Conservation (phyloP, 129 eudicot species). For the Oenanthe sinensis region DNA sequence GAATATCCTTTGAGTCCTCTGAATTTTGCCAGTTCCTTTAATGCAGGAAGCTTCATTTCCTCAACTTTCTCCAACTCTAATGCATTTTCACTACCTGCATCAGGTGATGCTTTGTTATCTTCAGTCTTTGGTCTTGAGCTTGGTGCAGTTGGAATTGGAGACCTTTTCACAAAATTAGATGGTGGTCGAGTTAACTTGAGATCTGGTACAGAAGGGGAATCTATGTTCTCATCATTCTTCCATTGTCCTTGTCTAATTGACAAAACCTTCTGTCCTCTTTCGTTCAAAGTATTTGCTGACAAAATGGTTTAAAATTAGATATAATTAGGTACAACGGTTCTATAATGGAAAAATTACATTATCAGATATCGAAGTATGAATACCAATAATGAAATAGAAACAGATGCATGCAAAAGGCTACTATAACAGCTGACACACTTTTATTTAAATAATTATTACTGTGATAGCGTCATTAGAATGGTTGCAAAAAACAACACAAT, state of each 20-base stretch:
- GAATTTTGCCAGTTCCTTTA: slow-evolving; percentile 54
- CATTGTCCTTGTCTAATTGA: slow-evolving; percentile 9
- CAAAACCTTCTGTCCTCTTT: slow-evolving; percentile 19
- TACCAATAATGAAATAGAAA: background rate
- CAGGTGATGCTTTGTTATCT: slow-evolving; percentile 8
- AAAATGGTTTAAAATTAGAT: no score
- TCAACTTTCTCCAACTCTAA: slow-evolving; percentile 12
- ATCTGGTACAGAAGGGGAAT: slow-evolving; percentile 6
- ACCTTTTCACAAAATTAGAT: slow-evolving; percentile 51
- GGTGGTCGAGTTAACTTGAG: slow-evolving; percentile 34
- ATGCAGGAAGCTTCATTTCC: slow-evolving; percentile 45
- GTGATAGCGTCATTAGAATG: background rate
- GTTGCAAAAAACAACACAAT: background rate
- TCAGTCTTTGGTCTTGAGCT: slow-evolving; percentile 17
- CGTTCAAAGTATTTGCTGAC: slow-evolving; percentile 25
- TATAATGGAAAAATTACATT: background rate
- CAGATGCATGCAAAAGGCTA: background rate
- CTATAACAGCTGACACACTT: background rate
- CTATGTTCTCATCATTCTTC: slow-evolving; percentile 18
- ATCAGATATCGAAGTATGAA: background rate
- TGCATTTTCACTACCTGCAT: background rate
- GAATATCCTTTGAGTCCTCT: slow-evolving; percentile 63
- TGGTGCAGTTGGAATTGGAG: slow-evolving; percentile 38
- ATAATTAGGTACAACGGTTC: background rate
- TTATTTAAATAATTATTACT: background rate